Evolutionary conservation across 371 early-diverging fungal species (phyloP).

Genomic region (Mortierella sp.): DNA sequence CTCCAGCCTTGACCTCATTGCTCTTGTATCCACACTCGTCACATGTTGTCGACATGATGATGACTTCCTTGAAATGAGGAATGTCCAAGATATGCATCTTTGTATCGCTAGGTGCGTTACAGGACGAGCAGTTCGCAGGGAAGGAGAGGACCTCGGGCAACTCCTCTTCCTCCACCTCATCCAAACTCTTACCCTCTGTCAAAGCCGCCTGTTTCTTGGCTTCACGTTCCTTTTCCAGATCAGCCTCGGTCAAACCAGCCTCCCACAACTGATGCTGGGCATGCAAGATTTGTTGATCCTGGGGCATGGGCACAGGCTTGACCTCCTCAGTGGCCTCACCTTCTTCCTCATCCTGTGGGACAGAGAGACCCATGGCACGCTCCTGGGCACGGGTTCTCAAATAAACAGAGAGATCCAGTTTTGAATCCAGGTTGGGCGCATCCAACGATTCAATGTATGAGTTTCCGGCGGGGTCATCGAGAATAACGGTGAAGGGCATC

Average conservation of each 20-base stretch:
- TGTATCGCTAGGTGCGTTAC: slow-evolving; percentile 86
- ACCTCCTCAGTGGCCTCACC: slow-evolving; percentile 35
- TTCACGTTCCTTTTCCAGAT: slow-evolving; percentile 39
- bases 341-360: slow-evolving; percentile 63
- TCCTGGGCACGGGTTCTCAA: slow-evolving; percentile 84
- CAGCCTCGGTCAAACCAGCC: slow-evolving; percentile 46
- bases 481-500: slow-evolving; percentile 75
- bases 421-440: slow-evolving; percentile 81
- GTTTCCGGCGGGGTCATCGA: slow-evolving; percentile 96
- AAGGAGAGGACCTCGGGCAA: slow-evolving; percentile 78
- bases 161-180: slow-evolving; percentile 62
- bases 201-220: slow-evolving; percentile 10
- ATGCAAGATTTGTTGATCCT: slow-evolving; percentile 48
- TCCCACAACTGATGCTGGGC: slow-evolving; percentile 50
- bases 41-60: slow-evolving; percentile 96
- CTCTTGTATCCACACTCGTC: slow-evolving; percentile 94
- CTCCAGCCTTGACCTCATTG: slow-evolving; percentile 96
- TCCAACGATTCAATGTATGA: slow-evolving; percentile 82
- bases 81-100: slow-evolving; percentile 92
- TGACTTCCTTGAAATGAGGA: slow-evolving; percentile 96
- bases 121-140: slow-evolving; percentile 89
- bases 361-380: slow-evolving; percentile 77
- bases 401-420: slow-evolving; percentile 74
- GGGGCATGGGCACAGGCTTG: slow-evolving; percentile 47
- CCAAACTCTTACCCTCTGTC: slow-evolving; percentile 17